Evolutionary conservation across 2,329 filamentous ascomycete species (phyloP).

Genomic region (Pseudogymnoascus sp.): DNA sequence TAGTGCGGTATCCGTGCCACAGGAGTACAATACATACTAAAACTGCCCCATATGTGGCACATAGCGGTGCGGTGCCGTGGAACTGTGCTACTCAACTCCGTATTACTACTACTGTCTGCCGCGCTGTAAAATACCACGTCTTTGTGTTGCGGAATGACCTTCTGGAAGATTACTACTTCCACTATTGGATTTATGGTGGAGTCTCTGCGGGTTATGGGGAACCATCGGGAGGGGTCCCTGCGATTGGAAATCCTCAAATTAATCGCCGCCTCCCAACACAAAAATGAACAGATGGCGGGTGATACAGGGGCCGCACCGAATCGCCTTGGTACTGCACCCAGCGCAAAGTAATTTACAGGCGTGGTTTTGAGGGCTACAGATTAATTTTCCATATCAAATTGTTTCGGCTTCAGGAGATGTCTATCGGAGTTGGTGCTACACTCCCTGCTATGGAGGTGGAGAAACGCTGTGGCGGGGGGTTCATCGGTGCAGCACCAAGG

Average conservation of each 20-base stretch:
- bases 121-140: not conserved
- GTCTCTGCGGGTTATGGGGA: not conserved
- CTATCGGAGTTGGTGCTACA: not conserved
- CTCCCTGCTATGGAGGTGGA: not conserved
- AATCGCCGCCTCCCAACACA: not conserved
- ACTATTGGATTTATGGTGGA: conserved; percentile 7
- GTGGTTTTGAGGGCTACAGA: not conserved
- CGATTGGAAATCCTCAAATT: conserved; percentile 5
- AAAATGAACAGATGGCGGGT: conserved; percentile 1
- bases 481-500: not conserved
- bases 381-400: not conserved
- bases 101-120: not conserved
- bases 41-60: not conserved
- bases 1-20: not conserved
- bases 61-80: not conserved
- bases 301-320: not conserved
- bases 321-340: not conserved
- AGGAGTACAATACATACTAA: not conserved
- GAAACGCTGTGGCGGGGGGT: not conserved
- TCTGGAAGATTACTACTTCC: conserved; percentile 6
- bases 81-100: conserved; percentile 3
- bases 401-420: not conserved
- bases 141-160: conserved; percentile 1
- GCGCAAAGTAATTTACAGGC: not conserved
- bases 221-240: not conserved